Conservation (phyloP, 2,329 filamentous ascomycete species). For the Aaosphaeria arxii region DNA sequence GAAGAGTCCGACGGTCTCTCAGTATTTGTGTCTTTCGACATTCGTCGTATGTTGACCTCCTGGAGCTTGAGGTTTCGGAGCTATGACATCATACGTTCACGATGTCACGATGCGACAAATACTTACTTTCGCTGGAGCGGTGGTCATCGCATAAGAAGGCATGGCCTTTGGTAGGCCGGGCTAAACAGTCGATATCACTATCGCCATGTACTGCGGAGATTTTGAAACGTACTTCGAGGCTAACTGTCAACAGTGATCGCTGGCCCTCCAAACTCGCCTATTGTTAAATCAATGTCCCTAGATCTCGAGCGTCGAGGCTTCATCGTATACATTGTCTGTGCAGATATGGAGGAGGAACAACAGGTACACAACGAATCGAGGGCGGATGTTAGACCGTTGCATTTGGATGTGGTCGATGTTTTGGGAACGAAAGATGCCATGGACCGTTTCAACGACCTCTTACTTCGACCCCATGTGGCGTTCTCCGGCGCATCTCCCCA, state of each 20-base stretch:
- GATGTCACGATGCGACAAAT: too few species aligned
- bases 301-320: constrained; percentile 91
- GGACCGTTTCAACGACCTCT: constrained; percentile 67
- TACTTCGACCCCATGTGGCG: constrained; percentile 72
- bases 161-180: too few species aligned
- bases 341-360: constrained; percentile 79
- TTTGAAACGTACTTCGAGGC: constrained; percentile 7
- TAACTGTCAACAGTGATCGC: constrained; percentile 64
- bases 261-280: constrained; percentile 79
- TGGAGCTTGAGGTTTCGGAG: too few species aligned
- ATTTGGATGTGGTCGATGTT: constrained; percentile 78
- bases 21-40: too few species aligned
- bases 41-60: too few species aligned
- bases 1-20: too few species aligned
- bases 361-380: constrained; percentile 73
- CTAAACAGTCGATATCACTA: too few species aligned
- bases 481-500: constrained; percentile 74
- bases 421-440: constrained; percentile 66
- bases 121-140: too few species aligned
- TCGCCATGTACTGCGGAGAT: too few species aligned
- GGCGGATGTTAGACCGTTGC: constrained; percentile 76
- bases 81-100: too few species aligned
- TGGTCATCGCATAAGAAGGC: too few species aligned
- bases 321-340: constrained; percentile 87
- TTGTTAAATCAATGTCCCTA: constrained; percentile 77